Base-by-base conservation (phyloP, 805 yeast species). In the Sporopachydermia lactativora region DNA sequence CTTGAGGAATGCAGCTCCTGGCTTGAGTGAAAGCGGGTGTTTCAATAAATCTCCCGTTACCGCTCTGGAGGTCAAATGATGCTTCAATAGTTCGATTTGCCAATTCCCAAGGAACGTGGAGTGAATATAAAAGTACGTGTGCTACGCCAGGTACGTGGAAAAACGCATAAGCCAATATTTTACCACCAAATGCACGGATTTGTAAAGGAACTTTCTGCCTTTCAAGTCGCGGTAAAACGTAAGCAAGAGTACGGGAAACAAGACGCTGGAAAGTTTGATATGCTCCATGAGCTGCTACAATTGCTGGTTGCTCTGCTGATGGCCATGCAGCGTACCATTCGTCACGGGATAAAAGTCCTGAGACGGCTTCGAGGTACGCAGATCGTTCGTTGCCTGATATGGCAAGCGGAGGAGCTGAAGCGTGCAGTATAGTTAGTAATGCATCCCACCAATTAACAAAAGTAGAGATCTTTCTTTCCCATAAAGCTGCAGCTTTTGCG, bases 161-260 rank as follows among this genome's bases (percentile, higher is more conserved):
- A 46, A 68, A 81, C 3, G 75, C 61, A 50, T 75, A 73, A 1
- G 86, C 86, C 53, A 81, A 69, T 3, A 76, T 68, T 50, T 81
- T 80, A 4, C 89, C 89, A 8, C 75, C 61, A 48, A 80, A 78
- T 3, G 85, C 84, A 16, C 74, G 64, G 15, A 71, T 56, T 4
- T 79, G 64, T n/a, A 75, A 55, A 0, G 82, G 65, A 6, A 76
- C 60, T 17, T 63, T 63, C 46, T 76, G 76, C 42, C 66, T 49
- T 38, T 65, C 59, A 42, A 76, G 58, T 47, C 69, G 67, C 39
- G 59, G 53, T 8, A 80, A 62, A 41, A 73, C 64, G 48, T 64
- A 69, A 39, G 68, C 70, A 41, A 77, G 57, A 1, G 89, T 78
- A 34, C 64, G n/a, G n/a, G n/a, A n/a, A n/a, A n/a, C n/a, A n/a